Conservation (phyloP, 208 protist genomes). For the Trypanosoma scelopori region DNA sequence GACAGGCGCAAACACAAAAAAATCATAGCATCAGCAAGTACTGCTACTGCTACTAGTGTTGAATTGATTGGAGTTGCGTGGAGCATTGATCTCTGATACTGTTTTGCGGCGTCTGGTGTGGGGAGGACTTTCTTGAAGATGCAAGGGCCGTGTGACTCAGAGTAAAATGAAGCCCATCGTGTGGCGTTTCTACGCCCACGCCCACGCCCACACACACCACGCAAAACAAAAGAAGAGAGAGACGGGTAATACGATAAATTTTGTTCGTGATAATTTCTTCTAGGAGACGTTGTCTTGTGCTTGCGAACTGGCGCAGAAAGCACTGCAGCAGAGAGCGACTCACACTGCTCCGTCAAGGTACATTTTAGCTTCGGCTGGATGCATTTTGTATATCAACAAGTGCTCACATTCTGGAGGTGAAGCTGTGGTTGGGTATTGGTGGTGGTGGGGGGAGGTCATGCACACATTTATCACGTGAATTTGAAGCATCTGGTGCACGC, state of each 20-base stretch:
- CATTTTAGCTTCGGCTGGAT: conserved; percentile 48
- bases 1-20: background rate
- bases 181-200: conserved; percentile 25
- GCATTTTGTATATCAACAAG: conserved; percentile 80
- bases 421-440: conserved; percentile 84
- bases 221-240: too few species aligned
- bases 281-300: conserved; percentile 50
- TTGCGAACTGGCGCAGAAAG: conserved; percentile 18
- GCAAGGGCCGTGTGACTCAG: conserved; percentile 44
- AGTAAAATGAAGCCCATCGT: conserved; percentile 32
- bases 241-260: too few species aligned
- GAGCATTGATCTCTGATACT: conserved; percentile 30
- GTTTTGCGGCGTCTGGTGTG: conserved; percentile 37
- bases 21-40: background rate
- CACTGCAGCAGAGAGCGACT: conserved; percentile 13
- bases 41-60: background rate
- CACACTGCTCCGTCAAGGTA: conserved; percentile 23
- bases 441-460: conserved; percentile 44
- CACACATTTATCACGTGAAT: conserved; percentile 70
- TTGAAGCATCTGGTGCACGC: too few species aligned
- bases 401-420: conserved; percentile 31
- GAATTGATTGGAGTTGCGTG: background rate
- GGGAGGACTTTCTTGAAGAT: conserved; percentile 63
- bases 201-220: conserved; percentile 47
- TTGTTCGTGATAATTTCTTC: conserved; percentile 66